These are phyloP conservation scores for Tolypocladium pustulatum DNA, from an alignment of 2,329 filamentous ascomycete species.

Conservation along the genomic window DNA sequence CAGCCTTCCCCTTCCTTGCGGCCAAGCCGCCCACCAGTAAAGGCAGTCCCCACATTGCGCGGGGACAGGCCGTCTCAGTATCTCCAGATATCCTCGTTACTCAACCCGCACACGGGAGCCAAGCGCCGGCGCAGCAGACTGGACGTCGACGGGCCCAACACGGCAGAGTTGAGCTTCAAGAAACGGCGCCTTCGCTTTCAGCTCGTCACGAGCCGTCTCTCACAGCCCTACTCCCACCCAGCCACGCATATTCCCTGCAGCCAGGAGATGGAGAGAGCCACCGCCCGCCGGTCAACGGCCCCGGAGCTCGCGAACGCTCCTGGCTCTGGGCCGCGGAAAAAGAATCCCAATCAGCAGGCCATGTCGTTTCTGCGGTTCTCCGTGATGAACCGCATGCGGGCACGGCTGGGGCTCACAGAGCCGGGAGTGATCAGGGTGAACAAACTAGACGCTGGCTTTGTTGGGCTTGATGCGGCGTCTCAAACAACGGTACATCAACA, in stretches of 20 bases:
- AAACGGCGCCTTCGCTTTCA: constrained; percentile 54
- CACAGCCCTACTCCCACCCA: constrained; percentile 57
- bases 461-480: neutral
- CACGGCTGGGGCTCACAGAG: constrained; percentile 22
- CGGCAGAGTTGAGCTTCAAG: constrained; percentile 43
- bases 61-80: neutral
- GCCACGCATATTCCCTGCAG: constrained; percentile 55
- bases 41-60: neutral
- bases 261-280: constrained; percentile 25
- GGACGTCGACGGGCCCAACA: constrained; percentile 50
- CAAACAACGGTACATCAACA: neutral
- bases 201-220: constrained; percentile 60
- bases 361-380: constrained; percentile 52
- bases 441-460: neutral
- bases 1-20: neutral
- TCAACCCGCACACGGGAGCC: constrained; percentile 11
- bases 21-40: neutral
- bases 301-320: neutral
- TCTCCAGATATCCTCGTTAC: constrained; percentile 3
- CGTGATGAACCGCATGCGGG: constrained; percentile 51
- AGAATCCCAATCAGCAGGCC: constrained; percentile 33
- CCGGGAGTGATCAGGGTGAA: neutral
- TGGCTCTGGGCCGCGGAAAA: constrained; percentile 19
- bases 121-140: constrained; percentile 43
- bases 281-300: constrained; percentile 30